Evolutionary conservation across 2,329 filamentous ascomycete genomes (phyloP).

Genomic region (Coniochaeta sp.): DNA sequence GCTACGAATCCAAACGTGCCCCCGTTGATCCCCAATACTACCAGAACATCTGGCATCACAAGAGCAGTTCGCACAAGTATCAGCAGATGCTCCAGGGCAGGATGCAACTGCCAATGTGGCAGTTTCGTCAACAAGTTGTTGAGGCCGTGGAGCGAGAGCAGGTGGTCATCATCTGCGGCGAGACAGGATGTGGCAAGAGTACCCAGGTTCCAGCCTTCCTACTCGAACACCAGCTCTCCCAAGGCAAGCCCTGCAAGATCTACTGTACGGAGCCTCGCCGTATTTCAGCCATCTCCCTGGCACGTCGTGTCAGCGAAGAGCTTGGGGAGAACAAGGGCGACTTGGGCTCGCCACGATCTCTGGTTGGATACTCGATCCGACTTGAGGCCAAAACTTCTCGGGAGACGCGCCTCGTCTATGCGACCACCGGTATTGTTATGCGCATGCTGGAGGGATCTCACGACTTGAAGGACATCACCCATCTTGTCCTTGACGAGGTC

Average conservation of each 20-base stretch:
- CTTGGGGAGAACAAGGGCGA: conserved; percentile 79
- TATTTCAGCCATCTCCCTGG: conserved; percentile 93
- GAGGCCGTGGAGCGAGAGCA: conserved; percentile 71
- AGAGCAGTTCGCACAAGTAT: conserved; percentile 53
- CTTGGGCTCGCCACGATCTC: conserved; percentile 71
- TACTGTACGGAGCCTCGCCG: conserved; percentile 93
- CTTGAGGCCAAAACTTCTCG: conserved; percentile 80
- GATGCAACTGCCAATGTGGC: conserved; percentile 82
- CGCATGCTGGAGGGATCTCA: conserved; percentile 90
- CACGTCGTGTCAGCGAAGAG: conserved; percentile 88
- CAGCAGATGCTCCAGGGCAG: conserved; percentile 73
- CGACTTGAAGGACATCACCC: conserved; percentile 82
- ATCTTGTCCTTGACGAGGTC: conserved; percentile 94
- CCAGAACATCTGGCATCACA: conserved; percentile 53
- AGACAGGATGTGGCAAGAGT: conserved; percentile 95
- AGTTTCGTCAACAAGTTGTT: conserved; percentile 72
- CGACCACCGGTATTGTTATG: conserved; percentile 90
- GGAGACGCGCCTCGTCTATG: conserved; percentile 81
- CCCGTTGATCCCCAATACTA: conserved; percentile 39
- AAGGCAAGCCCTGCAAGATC: conserved; percentile 79
- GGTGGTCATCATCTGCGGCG: conserved; percentile 88
- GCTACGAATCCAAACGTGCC: conserved; percentile 34
- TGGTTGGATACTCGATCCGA: conserved; percentile 91
- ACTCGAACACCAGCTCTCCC: conserved; percentile 77
- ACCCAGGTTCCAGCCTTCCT: conserved; percentile 95